These are phyloP conservation scores for Nissolia schottii DNA, from an alignment of 306 rosid genomes.

Conservation along the genomic window DNA sequence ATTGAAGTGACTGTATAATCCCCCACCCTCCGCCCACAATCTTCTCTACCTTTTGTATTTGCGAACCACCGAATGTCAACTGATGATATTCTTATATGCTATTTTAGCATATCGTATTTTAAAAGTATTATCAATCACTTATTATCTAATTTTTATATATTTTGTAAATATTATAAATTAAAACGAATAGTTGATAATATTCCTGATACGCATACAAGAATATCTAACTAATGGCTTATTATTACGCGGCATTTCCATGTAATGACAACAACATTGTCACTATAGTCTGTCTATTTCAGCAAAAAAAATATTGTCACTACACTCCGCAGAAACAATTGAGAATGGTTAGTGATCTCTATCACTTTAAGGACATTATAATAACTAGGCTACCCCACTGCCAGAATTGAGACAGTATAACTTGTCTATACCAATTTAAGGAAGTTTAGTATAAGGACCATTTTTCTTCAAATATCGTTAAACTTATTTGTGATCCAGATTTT, in stretches of 20 bases:
- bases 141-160: too few relatives aligned
- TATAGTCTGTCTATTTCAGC: neutral
- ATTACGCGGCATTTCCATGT: neutral
- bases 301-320: neutral
- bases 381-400: neutral
- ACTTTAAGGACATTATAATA: neutral
- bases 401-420: neutral
- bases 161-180: too few relatives aligned
- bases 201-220: too few relatives aligned
- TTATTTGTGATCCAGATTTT: neutral
- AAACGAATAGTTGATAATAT: too few relatives aligned
- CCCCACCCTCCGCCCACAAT: neutral
- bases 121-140: too few relatives aligned
- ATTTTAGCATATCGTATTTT: too few relatives aligned
- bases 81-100: too few relatives aligned
- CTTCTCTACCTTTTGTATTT: neutral
- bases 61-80: too few relatives aligned
- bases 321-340: neutral
- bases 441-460: neutral
- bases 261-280: neutral
- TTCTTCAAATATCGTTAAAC: neutral
- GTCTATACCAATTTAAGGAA: neutral
- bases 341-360: neutral
- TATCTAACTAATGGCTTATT: neutral
- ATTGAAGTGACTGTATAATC: neutral